Conservation (phyloP, 2,329 filamentous ascomycete genomes). For the Acrocalymma vagum region DNA sequence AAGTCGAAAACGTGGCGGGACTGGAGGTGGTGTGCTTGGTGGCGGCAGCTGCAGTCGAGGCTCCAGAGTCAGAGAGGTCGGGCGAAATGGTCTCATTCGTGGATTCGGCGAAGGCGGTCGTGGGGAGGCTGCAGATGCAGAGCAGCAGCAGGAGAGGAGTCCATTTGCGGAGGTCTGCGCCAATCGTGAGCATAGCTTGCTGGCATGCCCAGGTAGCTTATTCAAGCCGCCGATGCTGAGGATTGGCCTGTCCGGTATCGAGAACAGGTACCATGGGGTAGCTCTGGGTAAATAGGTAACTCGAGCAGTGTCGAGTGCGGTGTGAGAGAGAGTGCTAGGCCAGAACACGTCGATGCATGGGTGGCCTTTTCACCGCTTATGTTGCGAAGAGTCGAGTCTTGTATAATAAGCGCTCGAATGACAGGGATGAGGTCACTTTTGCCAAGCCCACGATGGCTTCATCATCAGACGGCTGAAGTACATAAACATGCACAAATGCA, state of each 20-base stretch:
- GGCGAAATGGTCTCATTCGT: constrained; percentile 42
- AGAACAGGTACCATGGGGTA: constrained; percentile 22
- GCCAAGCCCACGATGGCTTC: too few relatives aligned
- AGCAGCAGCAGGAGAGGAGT: constrained; percentile 41
- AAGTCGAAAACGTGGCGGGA: constrained; percentile 18
- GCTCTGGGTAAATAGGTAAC: constrained; percentile 14
- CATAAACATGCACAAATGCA: too few relatives aligned
- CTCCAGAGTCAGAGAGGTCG: constrained; percentile 30
- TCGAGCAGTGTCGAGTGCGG: constrained; percentile 12
- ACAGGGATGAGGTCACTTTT: too few relatives aligned
- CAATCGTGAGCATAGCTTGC: constrained; percentile 50
- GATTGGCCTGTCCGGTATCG: constrained; percentile 22
- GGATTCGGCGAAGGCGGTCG: constrained; percentile 33
- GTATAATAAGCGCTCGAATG: too few relatives aligned
- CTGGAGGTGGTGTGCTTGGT: constrained; percentile 22
- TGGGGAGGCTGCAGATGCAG: constrained; percentile 44
- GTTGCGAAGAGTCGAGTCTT: too few relatives aligned
- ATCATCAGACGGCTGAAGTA: too few relatives aligned
- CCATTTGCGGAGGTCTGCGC: constrained; percentile 48
- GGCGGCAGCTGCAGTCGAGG: constrained; percentile 31
- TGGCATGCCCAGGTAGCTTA: constrained; percentile 49
- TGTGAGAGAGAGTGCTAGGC: constrained; percentile 26
- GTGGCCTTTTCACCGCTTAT: constrained; percentile 24
- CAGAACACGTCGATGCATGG: constrained; percentile 19
- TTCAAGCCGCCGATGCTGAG: constrained; percentile 31